These are phyloP conservation scores for Colletotrichum sojae DNA, from an alignment of 2,329 filamentous ascomycete species.

Conservation along the genomic window DNA sequence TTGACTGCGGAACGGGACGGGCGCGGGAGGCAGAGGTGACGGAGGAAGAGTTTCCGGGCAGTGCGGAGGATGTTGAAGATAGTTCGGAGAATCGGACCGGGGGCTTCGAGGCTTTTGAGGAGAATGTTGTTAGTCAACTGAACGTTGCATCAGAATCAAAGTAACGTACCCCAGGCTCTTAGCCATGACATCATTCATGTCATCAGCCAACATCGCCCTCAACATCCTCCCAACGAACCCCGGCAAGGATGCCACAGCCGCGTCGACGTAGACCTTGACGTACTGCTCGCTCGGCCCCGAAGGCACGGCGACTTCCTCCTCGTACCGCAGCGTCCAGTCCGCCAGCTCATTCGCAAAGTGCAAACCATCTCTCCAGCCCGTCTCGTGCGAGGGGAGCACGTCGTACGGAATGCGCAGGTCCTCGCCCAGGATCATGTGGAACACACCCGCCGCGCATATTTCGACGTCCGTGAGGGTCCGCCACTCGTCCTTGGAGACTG, in stretches of 20 bases:
- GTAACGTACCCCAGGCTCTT: constrained; percentile 42
- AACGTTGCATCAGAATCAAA: constrained; percentile 42
- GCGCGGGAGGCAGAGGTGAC: constrained; percentile 65
- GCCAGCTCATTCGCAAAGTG: constrained; percentile 66
- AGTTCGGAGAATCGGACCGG: not conserved
- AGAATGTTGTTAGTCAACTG: no score
- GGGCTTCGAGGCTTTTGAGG: constrained; percentile 21
- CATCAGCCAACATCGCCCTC: constrained; percentile 33
- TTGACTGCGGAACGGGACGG: constrained; percentile 52
- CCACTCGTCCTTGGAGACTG: constrained; percentile 71
- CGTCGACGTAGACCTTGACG: constrained; percentile 46
- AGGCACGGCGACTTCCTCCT: constrained; percentile 52
- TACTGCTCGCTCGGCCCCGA: constrained; percentile 53
- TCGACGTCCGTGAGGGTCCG: constrained; percentile 68
- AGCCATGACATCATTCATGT: constrained; percentile 40
- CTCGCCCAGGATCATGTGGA: constrained; percentile 71
- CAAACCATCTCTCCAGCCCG: constrained; percentile 63
- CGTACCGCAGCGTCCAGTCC: constrained; percentile 66
- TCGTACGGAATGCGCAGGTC: constrained; percentile 66
- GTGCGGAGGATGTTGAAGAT: constrained; percentile 56
- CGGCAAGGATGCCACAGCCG: constrained; percentile 49
- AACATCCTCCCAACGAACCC: constrained; percentile 29
- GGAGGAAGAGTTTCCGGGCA: constrained; percentile 61
- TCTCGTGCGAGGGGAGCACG: constrained; percentile 55
- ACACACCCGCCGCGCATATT: constrained; percentile 67